Evolutionary conservation across 169 alveolate genomes (phyloP), one percentile per base, ranked within the genome.

Genomic region (Pseudocohnilembus persalinus): DNA sequence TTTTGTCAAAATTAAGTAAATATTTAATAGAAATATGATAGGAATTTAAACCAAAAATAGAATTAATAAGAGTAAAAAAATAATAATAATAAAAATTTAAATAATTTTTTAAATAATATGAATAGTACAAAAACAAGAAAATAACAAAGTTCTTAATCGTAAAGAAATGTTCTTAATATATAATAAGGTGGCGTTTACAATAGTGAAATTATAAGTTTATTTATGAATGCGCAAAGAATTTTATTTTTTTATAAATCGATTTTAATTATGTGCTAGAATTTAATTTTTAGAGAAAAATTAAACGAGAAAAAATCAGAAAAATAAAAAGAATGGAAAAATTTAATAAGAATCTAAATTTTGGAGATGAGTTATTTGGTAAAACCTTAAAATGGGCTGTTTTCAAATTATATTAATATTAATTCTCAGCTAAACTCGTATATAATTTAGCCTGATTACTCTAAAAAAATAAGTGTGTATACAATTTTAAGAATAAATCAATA

Each of bases 241-340:
- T 68, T 86, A 0, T 24, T 86, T 0, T 86, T 68, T n/a, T 86
- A 65, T 29, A 83, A 86, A 81, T 80, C 90, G 26, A 29, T 33
- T 6, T 80, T 86, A 31, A 73, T 86, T 20, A 73, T 82, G 88
- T 79, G 84, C 76, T 28, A 79, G 30, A 79, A 79, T 64, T 29
- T 79, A 35, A 79, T 79, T 35, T 79, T 79, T 63, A 35, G 84
- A 64, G 84, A 79, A 79, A 79, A 72, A 30, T 49, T 79, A n/a
- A 79, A 79, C 31, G 84, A 79, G 49, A 79, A 79, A 20, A 79
- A 79, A 29, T 29, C 76, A 28, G 84, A 64, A 79, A 79, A 79
- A 29, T 79, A 74, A 49, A 79, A 79, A 20, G 77, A 79, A 34
- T 79, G 73, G 30, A 79, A 79, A 64, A 35, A 49, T 28, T 79